Evolutionary conservation across 306 rosid genomes (phyloP).

Genomic region (Astragalus membranaceus): DNA sequence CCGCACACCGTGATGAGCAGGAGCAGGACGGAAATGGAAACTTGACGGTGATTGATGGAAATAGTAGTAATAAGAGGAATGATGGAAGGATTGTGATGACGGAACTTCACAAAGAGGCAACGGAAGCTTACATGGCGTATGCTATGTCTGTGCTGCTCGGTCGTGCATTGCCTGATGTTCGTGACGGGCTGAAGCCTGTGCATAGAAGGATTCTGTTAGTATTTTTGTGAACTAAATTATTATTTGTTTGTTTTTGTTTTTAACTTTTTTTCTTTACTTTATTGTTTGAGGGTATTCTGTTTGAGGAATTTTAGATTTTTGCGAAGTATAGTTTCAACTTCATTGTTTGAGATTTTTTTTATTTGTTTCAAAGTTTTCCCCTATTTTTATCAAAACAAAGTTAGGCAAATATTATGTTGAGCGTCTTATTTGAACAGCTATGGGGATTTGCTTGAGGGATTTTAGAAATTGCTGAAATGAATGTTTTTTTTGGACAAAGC

Average conservation of each 20-base stretch:
- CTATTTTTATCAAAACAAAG: neutral
- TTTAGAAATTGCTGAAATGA: too few species aligned
- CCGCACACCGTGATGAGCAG: slow-evolving; percentile 32
- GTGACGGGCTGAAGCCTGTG: slow-evolving; percentile 94
- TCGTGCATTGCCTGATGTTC: slow-evolving; percentile 92
- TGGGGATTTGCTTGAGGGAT: too few species aligned
- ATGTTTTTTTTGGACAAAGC: too few species aligned
- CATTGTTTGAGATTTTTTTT: neutral
- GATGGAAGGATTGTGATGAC: slow-evolving; percentile 47
- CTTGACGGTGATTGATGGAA: slow-evolving; percentile 29
- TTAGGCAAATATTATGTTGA: neutral
- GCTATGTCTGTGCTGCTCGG: slow-evolving; percentile 96
- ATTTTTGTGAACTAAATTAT: neutral
- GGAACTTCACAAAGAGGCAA: slow-evolving; percentile 79
- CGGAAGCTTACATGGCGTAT: slow-evolving; percentile 83
- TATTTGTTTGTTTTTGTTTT: neutral
- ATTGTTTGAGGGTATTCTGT: neutral
- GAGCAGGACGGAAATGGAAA: slow-evolving; percentile 56
- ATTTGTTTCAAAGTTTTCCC: neutral
- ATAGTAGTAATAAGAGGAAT: neutral
- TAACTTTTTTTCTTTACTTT: neutral
- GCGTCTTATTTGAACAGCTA: neutral
- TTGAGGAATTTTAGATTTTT: neutral
- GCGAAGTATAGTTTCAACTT: neutral
- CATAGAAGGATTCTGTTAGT: slow-evolving; percentile 92